Evolutionary conservation across 495 filamentous ascomycete species (phyloP).

Genomic region (Aspergillus baeticus): DNA sequence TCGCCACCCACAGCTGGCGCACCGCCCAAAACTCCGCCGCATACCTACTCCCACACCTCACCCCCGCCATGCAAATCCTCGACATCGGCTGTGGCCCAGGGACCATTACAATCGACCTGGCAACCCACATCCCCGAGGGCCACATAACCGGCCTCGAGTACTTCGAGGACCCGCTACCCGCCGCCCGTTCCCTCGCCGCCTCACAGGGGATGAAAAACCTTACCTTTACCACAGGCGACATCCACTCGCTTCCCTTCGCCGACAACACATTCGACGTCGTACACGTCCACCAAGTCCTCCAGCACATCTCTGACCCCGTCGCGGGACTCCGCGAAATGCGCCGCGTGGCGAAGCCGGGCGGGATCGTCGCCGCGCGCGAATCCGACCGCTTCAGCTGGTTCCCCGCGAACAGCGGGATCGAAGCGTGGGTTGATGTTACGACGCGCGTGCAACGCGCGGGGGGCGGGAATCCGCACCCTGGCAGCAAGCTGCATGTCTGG

Average conservation of each 20-base stretch:
- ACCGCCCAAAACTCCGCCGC: constrained; percentile 50
- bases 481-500: constrained; percentile 46
- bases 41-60: constrained; percentile 50
- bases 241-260: constrained; percentile 40
- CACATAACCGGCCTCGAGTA: constrained; percentile 48
- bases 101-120: constrained; percentile 50
- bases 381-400: constrained; percentile 45
- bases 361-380: constrained; percentile 55
- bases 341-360: constrained; percentile 43
- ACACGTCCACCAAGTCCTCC: constrained; percentile 55
- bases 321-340: constrained; percentile 49
- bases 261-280: constrained; percentile 60
- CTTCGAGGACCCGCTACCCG: constrained; percentile 36
- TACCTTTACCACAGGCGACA: constrained; percentile 48
- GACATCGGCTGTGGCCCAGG: constrained; percentile 21
- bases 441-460: constrained; percentile 31
- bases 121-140: constrained; percentile 44
- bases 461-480: constrained; percentile 49
- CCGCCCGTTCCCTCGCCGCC: constrained; percentile 36
- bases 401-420: constrained; percentile 43
- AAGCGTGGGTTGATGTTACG: constrained; percentile 38
- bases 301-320: constrained; percentile 50
- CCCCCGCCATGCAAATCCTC: constrained; percentile 31
- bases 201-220: constrained; percentile 45
- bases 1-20: constrained; percentile 51